Evolutionary conservation across 352 stramenopile species (phyloP).

Genomic region (Phytopythium helicoides): DNA sequence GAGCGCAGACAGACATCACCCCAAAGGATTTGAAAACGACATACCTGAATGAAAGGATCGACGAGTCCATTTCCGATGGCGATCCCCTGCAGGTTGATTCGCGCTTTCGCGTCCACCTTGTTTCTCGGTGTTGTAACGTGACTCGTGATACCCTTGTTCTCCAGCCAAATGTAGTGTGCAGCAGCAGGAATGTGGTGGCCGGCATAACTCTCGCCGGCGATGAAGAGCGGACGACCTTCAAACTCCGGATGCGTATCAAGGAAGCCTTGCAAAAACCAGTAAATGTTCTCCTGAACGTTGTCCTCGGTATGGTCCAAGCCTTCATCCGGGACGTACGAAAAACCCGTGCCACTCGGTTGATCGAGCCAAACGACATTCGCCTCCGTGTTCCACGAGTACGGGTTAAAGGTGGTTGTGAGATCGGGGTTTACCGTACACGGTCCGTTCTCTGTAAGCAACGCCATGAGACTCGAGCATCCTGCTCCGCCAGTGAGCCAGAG

Average conservation of each 20-base stretch:
- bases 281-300: constrained; percentile 41
- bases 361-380: constrained; percentile 66
- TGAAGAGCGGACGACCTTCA: constrained; percentile 37
- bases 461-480: constrained; percentile 38
- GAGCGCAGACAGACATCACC: too few relatives aligned
- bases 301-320: constrained; percentile 25
- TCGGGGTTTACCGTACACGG: constrained; percentile 40
- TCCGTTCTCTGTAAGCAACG: constrained; percentile 50
- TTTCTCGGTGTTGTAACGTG: too few relatives aligned
- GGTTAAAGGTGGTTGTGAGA: constrained; percentile 34
- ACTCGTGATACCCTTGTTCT: constrained; percentile 17
- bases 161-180: constrained; percentile 42
- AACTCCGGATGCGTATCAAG: constrained; percentile 53
- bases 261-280: constrained; percentile 55
- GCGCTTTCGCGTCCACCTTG: too few relatives aligned
- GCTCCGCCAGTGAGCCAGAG: constrained; percentile 49
- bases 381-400: constrained; percentile 48
- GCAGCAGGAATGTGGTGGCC: constrained; percentile 55
- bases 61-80: constrained; percentile 56
- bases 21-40: not conserved
- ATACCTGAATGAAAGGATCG: constrained; percentile 36
- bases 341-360: constrained; percentile 43
- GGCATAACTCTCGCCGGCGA: constrained; percentile 54
- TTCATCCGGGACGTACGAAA: constrained; percentile 28
- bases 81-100: constrained; percentile 47